Conservation (phyloP, 2,329 filamentous ascomycete genomes). For the Ustulina deusta region DNA sequence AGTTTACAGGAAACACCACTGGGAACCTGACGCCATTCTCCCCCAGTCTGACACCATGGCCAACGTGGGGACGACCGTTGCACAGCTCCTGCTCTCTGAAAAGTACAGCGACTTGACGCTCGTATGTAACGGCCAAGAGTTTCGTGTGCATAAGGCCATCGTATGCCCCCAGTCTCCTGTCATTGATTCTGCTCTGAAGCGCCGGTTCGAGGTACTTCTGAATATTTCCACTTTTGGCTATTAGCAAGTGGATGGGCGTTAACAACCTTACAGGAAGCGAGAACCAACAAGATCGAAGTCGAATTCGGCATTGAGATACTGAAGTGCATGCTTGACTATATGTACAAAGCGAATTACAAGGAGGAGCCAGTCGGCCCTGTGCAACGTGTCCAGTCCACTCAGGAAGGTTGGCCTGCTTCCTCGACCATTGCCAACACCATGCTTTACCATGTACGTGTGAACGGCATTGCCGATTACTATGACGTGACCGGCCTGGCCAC, state of each 20-base stretch:
- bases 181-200: constrained; percentile 39
- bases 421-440: neutral
- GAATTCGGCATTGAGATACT: constrained; percentile 22
- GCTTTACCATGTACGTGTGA: constrained; percentile 14
- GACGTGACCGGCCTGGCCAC: neutral
- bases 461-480: constrained; percentile 23
- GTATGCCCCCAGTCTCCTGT: constrained; percentile 44
- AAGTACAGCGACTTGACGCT: constrained; percentile 34
- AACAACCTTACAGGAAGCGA: constrained; percentile 23
- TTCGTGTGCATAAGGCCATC: constrained; percentile 46
- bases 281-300: constrained; percentile 19
- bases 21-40: neutral
- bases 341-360: constrained; percentile 33
- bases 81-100: constrained; percentile 24
- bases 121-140: constrained; percentile 41
- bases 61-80: neutral
- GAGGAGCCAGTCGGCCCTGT: neutral
- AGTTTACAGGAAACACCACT: neutral
- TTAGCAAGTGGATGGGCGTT: neutral
- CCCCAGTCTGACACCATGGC: neutral
- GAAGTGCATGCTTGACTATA: constrained; percentile 34
- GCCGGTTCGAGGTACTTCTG: constrained; percentile 46
- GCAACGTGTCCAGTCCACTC: too few relatives aligned
- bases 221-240: neutral
- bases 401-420: neutral